Percentiles rank a stretch among this genome's conserved stretches.
Conservation (phyloP, 345 rosid genomes). For the Eucalyptus rudis region DNA sequence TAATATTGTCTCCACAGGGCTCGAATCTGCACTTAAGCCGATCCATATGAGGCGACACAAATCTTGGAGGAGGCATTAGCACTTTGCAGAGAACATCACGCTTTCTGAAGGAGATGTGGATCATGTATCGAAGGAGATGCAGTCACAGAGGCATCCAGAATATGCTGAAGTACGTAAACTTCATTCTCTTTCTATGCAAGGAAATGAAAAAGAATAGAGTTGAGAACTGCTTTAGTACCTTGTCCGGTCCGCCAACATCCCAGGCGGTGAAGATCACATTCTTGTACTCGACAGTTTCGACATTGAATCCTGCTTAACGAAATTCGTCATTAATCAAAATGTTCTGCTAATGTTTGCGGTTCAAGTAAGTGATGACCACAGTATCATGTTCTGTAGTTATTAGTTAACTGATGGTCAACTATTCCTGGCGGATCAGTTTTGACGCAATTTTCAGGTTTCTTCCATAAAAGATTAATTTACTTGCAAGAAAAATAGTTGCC, state of each 20-base stretch:
- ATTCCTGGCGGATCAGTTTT: background rate
- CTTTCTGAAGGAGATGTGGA: background rate
- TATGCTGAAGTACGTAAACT: background rate
- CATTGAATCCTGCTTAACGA: background rate
- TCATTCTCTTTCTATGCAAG: background rate
- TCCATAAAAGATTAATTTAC: background rate
- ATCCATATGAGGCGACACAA: background rate
- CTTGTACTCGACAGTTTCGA: background rate
- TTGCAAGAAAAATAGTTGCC: background rate
- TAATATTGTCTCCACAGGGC: background rate
- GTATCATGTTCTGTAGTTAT: background rate
- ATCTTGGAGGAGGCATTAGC: background rate
- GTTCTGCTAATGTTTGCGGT: background rate
- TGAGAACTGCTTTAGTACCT: background rate
- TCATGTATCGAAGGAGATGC: background rate
- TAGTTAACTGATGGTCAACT: background rate
- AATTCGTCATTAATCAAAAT: background rate
- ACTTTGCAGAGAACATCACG: background rate
- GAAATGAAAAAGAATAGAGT: background rate
- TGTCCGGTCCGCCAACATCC: background rate
- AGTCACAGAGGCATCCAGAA: background rate
- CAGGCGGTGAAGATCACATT: background rate
- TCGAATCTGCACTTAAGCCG: background rate
- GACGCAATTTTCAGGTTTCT: background rate
- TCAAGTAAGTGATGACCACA: background rate